Conservation (phyloP, 805 yeast species). For the Jamesozyma lodderae region DNA sequence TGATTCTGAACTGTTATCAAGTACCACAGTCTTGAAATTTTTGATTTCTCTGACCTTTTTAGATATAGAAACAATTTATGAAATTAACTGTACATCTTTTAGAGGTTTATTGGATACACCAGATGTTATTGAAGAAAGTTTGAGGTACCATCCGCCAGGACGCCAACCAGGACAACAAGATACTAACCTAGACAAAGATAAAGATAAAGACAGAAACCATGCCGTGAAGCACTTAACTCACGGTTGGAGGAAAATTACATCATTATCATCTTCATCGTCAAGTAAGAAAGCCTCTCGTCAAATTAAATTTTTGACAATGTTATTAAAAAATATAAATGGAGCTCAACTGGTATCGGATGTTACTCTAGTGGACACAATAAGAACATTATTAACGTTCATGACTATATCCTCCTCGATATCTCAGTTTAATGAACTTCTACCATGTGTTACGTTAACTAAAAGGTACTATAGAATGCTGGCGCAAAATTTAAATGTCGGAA, state of each 20-base stretch:
- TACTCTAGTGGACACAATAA: slow-evolving; percentile 13
- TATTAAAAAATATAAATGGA: slow-evolving; percentile 16
- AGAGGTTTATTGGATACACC: slow-evolving; percentile 8
- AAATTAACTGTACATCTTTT: slow-evolving; percentile 10
- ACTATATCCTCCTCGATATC: slow-evolving; percentile 12
- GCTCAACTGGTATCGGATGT: slow-evolving; percentile 11
- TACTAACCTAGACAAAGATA: background rate
- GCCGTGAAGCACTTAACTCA: slow-evolving; percentile 18
- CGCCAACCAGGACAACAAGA: background rate
- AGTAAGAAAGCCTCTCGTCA: slow-evolving; percentile 3
- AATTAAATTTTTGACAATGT: slow-evolving; percentile 12
- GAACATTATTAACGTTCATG: slow-evolving; percentile 9
- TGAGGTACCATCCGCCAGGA: background rate
- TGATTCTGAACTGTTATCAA: slow-evolving; percentile 12
- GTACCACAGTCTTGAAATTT: slow-evolving; percentile 15
- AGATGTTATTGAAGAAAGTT: background rate
- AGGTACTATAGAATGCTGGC: slow-evolving; percentile 8
- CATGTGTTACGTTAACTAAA: slow-evolving; percentile 9
- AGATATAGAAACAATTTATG: slow-evolving; percentile 13
- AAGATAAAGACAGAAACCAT: slow-evolving; percentile 8
- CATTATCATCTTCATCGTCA: slow-evolving; percentile 8
- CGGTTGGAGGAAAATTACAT: slow-evolving; percentile 21
- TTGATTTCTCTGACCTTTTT: slow-evolving; percentile 12
- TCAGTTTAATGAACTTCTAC: slow-evolving; percentile 4
- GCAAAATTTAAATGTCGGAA: slow-evolving; percentile 12